Evolutionary conservation across 2,329 filamentous ascomycete species (phyloP), one percentile per base, ranked within the genome.

Genomic region (Alternaria alternata): DNA sequence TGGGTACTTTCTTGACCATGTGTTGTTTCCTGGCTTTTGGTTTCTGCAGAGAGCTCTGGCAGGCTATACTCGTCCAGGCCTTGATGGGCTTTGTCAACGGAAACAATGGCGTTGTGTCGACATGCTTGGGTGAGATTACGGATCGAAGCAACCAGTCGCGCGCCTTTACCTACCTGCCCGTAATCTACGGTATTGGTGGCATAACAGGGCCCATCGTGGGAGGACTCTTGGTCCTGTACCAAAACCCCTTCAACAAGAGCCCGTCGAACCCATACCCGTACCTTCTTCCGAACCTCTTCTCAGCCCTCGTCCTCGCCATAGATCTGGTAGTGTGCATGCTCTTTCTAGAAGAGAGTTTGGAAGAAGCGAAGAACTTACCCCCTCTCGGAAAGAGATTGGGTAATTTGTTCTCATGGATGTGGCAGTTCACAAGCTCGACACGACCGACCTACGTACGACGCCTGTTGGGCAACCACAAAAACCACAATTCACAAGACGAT

Each of bases 161-260:
- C 54, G 95, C 93, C 0, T 99, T 99, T 72, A 95, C 92, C 2
- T 99, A 97, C 81, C 83, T 99, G 42, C 95, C 95, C 0, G 91
- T 98, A 39, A 90, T 98, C n/a, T 99, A 99, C 78, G 94, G 94
- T 4, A 83, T 99, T 34, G 95, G 95, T 18, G 92, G 92, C 43
- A 97, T 99, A 62, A 95, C 94, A 0, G 95, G 95, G 0, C 95
- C 95, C 0, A 88, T 96, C 1, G 80, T 98, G n/a, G 95, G 95
- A 14, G 95, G 95, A 0, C 77, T 97, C 41, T 80, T 98, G 55
- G 91, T 96, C 0, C 87, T 89, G 44, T 84, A 83, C 47, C 75
- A 87, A 28, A 85, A 86, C 52, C 87, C 86, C 1, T 85, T 87
- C 67, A 78, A 84, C 26, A 77, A 80, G 20, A 81, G 80, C 28